Base-by-base conservation (phyloP, 768 basidiomycete species). In the Nidula microcarpa region DNA sequence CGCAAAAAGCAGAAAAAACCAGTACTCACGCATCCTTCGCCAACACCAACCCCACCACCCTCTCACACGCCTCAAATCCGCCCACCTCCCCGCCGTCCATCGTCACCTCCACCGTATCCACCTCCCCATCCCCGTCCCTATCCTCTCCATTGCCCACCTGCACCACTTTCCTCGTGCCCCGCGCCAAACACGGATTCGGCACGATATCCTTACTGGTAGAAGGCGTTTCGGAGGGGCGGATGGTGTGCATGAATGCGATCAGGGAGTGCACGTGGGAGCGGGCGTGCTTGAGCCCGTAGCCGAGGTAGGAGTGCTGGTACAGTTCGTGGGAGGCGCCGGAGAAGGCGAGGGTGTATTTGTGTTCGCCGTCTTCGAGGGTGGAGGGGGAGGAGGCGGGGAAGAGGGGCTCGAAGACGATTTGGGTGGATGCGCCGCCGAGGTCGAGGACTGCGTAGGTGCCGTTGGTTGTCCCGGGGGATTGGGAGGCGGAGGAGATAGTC, bases 251-350 rank as follows among this genome's bases (percentile, higher is more conserved):
- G 68, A 96, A 98, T n/a, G 91, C 87, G 33, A 98, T 89, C 48
- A 99, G 73, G 57, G 84, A 84, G 65, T 99, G 94, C 10, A 97
- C 89, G 64, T 87, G 85, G 68, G 78, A 74, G 57, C 96, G 69
- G 23, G 93, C 94, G 23, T 80, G 77, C 93, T 94, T 98, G 33
- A 98, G 76, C 9, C 97, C 97, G 70, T 95, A 99, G 4, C 95
- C 97, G 52, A 98, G 79, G 71, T 98, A 97, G 52, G 96, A 98
- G 64, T 99, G 96, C 72, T 98, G 97, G 70, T 98, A 98, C 57
- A 98, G 68, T 56, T 85, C 82, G 66, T 89, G 83, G 49, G 71
- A 78, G 59, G 70, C 73, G 14, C 87, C 90, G 3, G 82, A 88
- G 62, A 95, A 94, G 35, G 67, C 72, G 47, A 98, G 77, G 47